Evolutionary conservation across 2,329 filamentous ascomycete species (phyloP), one percentile per base, ranked within the genome.

Genomic region (Cadophora malorum): DNA sequence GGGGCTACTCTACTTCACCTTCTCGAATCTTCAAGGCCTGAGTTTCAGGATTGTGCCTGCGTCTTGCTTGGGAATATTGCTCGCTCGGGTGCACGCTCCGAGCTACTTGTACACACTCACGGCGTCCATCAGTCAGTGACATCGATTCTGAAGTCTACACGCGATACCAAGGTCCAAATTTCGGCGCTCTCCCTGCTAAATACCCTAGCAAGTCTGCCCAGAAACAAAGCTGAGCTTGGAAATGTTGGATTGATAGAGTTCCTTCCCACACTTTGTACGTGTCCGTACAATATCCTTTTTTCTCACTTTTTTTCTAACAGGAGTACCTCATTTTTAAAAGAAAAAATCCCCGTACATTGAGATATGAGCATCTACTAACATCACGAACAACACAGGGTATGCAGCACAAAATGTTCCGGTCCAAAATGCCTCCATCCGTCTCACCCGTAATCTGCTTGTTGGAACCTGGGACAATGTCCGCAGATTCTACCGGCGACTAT

Each of bases 401-500:
- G 10, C 16, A 58, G 55, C 55, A 23, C 12, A 58, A 10, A 58
- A 58, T 1, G n/a, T 38, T 58, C 5, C 55, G 8, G 14, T 58
- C 55, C 55, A 58, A 38, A 12, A 58, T 16, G 55, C 55, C 3
- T 58, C 55, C 19, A 58, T 58, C 16, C 55, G 55, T 16, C n/a
- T 58, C 3, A 58, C 55, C n/a, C 55, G 55, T 31, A 58, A 7
- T 21, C 55, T 58, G 2, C 31, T 58, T 3, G 55, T 58, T 58
- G 31, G 55, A 4, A 58, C n/a, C 19, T 58, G 55, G 55, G 55
- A 58, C 8, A 58, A 58, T 19, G 55, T 58, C 10, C 55, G 55
- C 55, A 58, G 55, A 58, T 58, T 58, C 55, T 58, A 58, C 31
- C 28, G 55, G 7, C 55, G 55, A 38, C n/a, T 58, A n/a, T 58